phyloP scores from a whole-genome alignment of 2,329 filamentous ascomycete genomes.

The Trichoderma asperellum region DNA sequence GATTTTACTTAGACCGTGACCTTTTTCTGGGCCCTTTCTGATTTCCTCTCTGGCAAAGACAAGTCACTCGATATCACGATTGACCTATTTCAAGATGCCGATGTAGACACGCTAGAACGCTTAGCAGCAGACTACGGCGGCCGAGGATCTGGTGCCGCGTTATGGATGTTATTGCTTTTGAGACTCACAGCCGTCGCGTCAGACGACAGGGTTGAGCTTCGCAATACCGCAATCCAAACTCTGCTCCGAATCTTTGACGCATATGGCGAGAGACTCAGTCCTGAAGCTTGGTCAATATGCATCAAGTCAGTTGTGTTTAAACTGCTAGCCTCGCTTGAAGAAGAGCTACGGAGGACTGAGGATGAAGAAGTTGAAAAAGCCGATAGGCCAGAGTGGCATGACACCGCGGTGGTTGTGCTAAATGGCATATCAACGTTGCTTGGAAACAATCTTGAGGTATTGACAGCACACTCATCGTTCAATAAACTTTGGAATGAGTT shows the following conservation, averaged over 20 bases:
- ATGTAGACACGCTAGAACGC: conserved; percentile 56
- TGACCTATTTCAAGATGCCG: conserved; percentile 56
- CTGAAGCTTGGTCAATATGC: conserved; percentile 82
- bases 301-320: conserved; percentile 80
- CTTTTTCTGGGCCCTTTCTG: conserved; percentile 94
- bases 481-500: conserved; percentile 75
- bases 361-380: conserved; percentile 47
- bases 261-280: conserved; percentile 77
- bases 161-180: conserved; percentile 79
- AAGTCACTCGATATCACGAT: conserved; percentile 61
- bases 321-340: conserved; percentile 71
- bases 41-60: conserved; percentile 72
- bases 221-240: conserved; percentile 89
- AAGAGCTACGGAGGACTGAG: conserved; percentile 51
- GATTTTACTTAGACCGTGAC: conserved; percentile 72
- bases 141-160: conserved; percentile 66
- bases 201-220: conserved; percentile 73
- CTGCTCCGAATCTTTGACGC: conserved; percentile 89
- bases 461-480: conserved; percentile 69
- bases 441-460: conserved; percentile 73
- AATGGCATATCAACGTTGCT: conserved; percentile 74
- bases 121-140: conserved; percentile 64
- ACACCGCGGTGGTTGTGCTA: conserved; percentile 74
- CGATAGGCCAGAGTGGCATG: conserved; percentile 65
- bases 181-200: conserved; percentile 72